Conservation (phyloP, 441 rosid species). For the Pelargonium citronellum region DNA sequence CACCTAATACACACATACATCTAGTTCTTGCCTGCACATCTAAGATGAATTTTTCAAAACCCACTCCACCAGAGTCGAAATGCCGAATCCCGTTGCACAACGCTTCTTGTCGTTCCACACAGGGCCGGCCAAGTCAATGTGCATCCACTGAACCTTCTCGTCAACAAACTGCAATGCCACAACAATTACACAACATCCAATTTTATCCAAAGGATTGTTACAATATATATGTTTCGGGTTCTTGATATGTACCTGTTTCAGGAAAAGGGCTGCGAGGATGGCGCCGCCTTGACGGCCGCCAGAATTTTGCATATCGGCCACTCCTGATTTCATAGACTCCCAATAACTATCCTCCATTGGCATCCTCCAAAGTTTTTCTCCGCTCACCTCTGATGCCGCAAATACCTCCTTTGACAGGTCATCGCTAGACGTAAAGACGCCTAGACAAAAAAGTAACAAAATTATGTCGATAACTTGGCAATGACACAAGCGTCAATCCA, state of each 20-base stretch:
- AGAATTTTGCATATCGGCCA: constrained; percentile 90
- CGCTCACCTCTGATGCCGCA: constrained; percentile 62
- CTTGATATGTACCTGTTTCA: constrained; percentile 59
- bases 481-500: not conserved
- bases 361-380: constrained; percentile 96
- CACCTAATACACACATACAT: too few relatives aligned
- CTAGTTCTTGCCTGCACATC: not conserved
- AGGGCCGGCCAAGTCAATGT: constrained; percentile 90
- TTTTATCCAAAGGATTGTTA: not conserved
- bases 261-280: constrained; percentile 78
- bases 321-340: constrained; percentile 94
- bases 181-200: not conserved
- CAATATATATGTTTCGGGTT: not conserved
- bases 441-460: constrained; percentile 27
- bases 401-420: constrained; percentile 76
- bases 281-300: constrained; percentile 80
- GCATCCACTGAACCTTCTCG: constrained; percentile 93
- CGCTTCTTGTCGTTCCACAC: constrained; percentile 84
- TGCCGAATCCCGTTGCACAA: constrained; percentile 72
- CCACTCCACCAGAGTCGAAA: constrained; percentile 88
- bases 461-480: not conserved
- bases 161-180: constrained; percentile 27
- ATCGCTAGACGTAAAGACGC: constrained; percentile 77
- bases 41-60: constrained; percentile 63
- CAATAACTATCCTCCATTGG: constrained; percentile 92